Percentiles rank a stretch among this genome's conserved stretches.
Evolutionary conservation across 2,329 filamentous ascomycete genomes (phyloP).

Genomic region (Macrophomina tecta): DNA sequence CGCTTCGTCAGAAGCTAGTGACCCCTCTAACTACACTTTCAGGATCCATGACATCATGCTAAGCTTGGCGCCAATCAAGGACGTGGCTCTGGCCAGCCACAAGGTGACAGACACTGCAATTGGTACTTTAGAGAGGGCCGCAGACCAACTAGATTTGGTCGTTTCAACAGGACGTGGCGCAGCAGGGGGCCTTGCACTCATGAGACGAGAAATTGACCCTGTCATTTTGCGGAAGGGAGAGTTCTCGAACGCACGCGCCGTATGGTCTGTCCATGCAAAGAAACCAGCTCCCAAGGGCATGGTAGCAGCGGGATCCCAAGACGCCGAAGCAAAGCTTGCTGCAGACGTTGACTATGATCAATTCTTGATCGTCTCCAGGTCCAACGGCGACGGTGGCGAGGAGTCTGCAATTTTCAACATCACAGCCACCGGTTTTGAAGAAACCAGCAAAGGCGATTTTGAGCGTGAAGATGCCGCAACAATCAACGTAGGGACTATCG

Average conservation of each 20-base stretch:
- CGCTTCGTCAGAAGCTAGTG: slow-evolving; percentile 48
- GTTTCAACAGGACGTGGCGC: slow-evolving; percentile 67
- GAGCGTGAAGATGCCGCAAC: slow-evolving; percentile 88
- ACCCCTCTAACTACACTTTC: slow-evolving; percentile 72
- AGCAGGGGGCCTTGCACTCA: slow-evolving; percentile 72
- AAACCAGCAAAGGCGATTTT: slow-evolving; percentile 84
- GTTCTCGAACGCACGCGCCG: slow-evolving; percentile 73
- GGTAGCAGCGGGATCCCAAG: slow-evolving; percentile 54
- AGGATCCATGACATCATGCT: slow-evolving; percentile 76
- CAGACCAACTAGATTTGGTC: slow-evolving; percentile 57
- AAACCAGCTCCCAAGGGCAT: slow-evolving; percentile 67
- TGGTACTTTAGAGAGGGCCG: neutral
- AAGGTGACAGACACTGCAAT: slow-evolving; percentile 32
- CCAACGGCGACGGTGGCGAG: slow-evolving; percentile 69
- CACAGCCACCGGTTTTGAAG: slow-evolving; percentile 75
- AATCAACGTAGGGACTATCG: slow-evolving; percentile 82
- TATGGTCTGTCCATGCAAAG: slow-evolving; percentile 81
- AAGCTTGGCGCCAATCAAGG: slow-evolving; percentile 80
- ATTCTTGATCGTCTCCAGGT: slow-evolving; percentile 82
- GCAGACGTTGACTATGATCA: slow-evolving; percentile 71
- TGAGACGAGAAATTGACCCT: slow-evolving; percentile 80
- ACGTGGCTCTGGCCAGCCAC: slow-evolving; percentile 71
- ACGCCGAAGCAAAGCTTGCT: slow-evolving; percentile 45
- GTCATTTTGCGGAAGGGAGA: slow-evolving; percentile 72
- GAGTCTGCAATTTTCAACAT: slow-evolving; percentile 79